Base-by-base conservation (phyloP, 2,329 filamentous ascomycete species). In the Alternaria solani region DNA sequence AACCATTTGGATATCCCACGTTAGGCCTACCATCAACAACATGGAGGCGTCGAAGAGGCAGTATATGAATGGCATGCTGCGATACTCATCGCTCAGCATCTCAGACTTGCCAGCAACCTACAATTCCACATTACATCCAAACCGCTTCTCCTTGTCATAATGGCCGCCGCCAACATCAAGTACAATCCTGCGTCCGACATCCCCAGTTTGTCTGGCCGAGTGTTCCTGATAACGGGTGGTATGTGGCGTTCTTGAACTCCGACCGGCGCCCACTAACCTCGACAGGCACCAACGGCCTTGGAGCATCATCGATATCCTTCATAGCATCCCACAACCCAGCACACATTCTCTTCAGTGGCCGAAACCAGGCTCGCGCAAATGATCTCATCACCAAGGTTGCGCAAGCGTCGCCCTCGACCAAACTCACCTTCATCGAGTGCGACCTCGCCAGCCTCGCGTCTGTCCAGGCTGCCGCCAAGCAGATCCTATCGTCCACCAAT, bases 261-360 rank as follows among this genome's bases (percentile, higher is more conserved):
- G 8, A 20, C 26, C 43, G 7, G 18, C 20, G 5, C 36, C 30
- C 34, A 34, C 44, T 55, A 11, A 59, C 51, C 18, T 7, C 8
- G 1, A 57, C 64, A 78, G 80, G 81, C 56, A 84, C 82, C 54
- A 70, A 75, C 7, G 83, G 83, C 9, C 73, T 85, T 8, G 83
- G 83, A 44, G 80, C 80, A 54, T 78, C 81, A 65, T 78, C 80
- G 16, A 73, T 84, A 38, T 68, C 74, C 42, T 78, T 80, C 32
- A 77, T 84, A 28, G 76, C 80, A 32, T 72, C 76, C 4, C 81
- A 83, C 67, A 75, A 77, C 4, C 82, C 83, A 9, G 51, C 69
- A 6, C 71, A 76, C 4, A 82, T 86, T 64, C 83, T 81, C 70
- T 77, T 86, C 64, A 79, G 79, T 23, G 80, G 80, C 2, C 80